phyloP scores from a whole-genome alignment of 2,329 filamentous ascomycete genomes.

The Penicillium sp. region DNA sequence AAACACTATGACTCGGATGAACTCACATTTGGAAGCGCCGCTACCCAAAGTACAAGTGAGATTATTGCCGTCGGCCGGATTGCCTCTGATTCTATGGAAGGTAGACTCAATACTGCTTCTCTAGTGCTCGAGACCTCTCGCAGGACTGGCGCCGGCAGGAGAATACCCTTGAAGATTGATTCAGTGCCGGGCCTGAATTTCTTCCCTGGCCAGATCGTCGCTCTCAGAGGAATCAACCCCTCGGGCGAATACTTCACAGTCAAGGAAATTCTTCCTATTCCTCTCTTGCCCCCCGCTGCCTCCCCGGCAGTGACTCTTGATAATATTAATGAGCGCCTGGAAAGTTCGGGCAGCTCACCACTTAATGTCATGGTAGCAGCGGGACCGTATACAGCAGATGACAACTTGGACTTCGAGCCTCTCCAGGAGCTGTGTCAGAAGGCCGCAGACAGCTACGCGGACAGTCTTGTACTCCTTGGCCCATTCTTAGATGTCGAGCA shows the following conservation, averaged over 20 bases:
- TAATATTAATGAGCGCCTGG: conserved; percentile 67
- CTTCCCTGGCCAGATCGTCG: conserved; percentile 93
- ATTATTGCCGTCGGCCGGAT: conserved; percentile 90
- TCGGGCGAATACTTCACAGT: conserved; percentile 82
- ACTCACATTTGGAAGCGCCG: conserved; percentile 81
- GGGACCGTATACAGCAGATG: conserved; percentile 89
- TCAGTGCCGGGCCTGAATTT: conserved; percentile 72
- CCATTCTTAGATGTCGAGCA: conserved; percentile 93
- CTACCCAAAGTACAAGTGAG: conserved; percentile 78
- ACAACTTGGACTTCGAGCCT: conserved; percentile 87
- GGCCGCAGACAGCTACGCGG: conserved; percentile 72
- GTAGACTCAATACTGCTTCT: conserved; percentile 81
- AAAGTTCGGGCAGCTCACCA: conserved; percentile 64
- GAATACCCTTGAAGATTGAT: conserved; percentile 77
- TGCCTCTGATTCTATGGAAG: conserved; percentile 80
- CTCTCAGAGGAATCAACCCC: conserved; percentile 80
- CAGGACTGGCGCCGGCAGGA: conserved; percentile 75
- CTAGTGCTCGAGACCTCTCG: conserved; percentile 86
- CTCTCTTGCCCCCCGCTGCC: conserved; percentile 72
- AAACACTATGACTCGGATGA: conserved; percentile 75
- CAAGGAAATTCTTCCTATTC: conserved; percentile 71
- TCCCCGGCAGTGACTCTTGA: conserved; percentile 68
- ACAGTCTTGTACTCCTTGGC: conserved; percentile 76
- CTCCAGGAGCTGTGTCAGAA: conserved; percentile 77
- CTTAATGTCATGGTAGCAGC: conserved; percentile 76